Percentiles rank a stretch among this genome's conserved stretches.
These are phyloP conservation scores for Ilex aquifolium DNA, from an alignment of 257 asterid genomes.

Conservation along the genomic window DNA sequence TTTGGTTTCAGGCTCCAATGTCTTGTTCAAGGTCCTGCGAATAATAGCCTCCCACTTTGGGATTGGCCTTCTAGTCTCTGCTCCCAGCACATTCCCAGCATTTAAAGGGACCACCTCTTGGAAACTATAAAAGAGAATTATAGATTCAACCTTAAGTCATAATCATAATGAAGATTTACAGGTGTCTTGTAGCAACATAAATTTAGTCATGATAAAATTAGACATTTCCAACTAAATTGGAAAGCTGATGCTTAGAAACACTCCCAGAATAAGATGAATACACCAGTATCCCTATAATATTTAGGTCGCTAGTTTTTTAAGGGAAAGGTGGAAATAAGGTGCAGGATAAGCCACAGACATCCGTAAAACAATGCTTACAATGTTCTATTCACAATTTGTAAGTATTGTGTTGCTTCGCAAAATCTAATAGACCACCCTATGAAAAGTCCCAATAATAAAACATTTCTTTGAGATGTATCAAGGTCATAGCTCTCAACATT, in stretches of 20 bases:
- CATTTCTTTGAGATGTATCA: not conserved
- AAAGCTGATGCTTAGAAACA: no score
- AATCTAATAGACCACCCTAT: no score
- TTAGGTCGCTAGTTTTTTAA: not conserved
- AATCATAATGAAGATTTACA: not conserved
- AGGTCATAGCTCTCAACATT: not conserved
- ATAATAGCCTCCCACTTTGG: slow-evolving; percentile 23
- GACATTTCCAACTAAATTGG: not conserved
- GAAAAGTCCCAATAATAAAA: not conserved
- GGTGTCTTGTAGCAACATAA: not conserved
- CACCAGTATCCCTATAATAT: not conserved
- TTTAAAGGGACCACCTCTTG: slow-evolving; percentile 29
- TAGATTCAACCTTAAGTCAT: not conserved
- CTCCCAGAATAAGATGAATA: no score
- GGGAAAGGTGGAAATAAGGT: no score
- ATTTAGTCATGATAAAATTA: no score
- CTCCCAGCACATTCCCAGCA: slow-evolving; percentile 26
- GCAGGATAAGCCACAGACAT: no score
- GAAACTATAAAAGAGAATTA: slow-evolving; percentile 17
- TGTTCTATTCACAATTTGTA: no score
- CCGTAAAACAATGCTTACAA: no score
- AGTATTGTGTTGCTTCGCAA: no score
- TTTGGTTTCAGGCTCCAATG: slow-evolving; percentile 40
- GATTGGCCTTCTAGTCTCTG: slow-evolving; percentile 22
- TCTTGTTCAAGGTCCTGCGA: slow-evolving; percentile 14